Evolutionary conservation across 768 basidiomycete species (phyloP), one percentile per base, ranked within the genome.

Genomic region (Gymnopilus junonius): DNA sequence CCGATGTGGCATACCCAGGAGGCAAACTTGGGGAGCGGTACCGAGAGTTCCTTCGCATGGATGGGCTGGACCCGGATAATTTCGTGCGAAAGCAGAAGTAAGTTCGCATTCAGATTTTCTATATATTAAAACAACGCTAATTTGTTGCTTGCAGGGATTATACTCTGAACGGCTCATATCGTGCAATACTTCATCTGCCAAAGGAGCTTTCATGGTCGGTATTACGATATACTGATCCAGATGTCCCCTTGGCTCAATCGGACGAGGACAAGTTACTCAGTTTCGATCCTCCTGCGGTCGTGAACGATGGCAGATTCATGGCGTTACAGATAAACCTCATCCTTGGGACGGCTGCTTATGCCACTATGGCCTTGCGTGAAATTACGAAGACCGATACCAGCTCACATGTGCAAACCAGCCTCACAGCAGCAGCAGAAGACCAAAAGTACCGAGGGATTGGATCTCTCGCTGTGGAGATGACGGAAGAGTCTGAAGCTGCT

Each of bases 301-400:
- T 79, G 3, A 85, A 88, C 57, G 84, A 91, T 50, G 96, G 96
- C 25, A 90, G 87, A 70, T 97, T 97, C 74, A 80, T 88, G 75
- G 96, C 97, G 4, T 78, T 99, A 35, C 95, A 96, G 71, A 87
- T 99, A 64, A 79, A 88, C 39, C 76, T 98, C 58, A 87, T 83
- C n/a, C 84, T 99, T 15, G 94, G 93, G 14, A 94, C 94, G 7
- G 92, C 94, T 0, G 91, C 94, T 4, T 99, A 98, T 76, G 97
- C 97, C 1, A 99, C 97, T 2, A 99, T 99, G 97, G 97, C 96
- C 3, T 75, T 99, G 67, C 87, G 95, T 42, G 95, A 97, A 77
- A 87, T 97, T 45, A 95, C 95, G 14, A 99, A 97, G 79, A 93
- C 91, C 34, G 95, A 98, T 71, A 98, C 96, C 20, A 95, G 94